Evolutionary conservation across 371 early-diverging fungal genomes (phyloP).

Genomic region (Mucor piriformis): DNA sequence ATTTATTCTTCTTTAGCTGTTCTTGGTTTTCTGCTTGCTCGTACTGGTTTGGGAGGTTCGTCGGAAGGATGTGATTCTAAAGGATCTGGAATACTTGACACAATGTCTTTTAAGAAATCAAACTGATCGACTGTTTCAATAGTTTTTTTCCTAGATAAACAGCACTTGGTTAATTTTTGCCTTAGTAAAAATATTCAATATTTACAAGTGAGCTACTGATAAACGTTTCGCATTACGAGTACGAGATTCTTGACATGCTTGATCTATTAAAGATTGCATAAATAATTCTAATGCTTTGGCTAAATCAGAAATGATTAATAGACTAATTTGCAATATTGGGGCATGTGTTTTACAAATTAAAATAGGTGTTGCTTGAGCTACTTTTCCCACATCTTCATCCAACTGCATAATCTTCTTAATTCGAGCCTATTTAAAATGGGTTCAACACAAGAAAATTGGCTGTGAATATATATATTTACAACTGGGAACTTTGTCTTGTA

Average conservation of each 20-base stretch:
- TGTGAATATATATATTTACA: neutral
- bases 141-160: constrained; percentile 84
- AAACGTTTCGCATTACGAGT: constrained; percentile 81
- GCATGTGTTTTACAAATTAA: constrained; percentile 78
- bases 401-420: constrained; percentile 99
- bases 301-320: constrained; percentile 26
- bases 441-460: neutral
- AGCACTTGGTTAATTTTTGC: too few relatives aligned
- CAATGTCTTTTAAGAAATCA: constrained; percentile 92
- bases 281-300: constrained; percentile 94
- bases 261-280: constrained; percentile 88
- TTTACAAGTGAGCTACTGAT: constrained; percentile 85
- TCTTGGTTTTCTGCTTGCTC: constrained; percentile 31
- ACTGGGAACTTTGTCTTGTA: constrained; percentile 93
- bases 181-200: too few relatives aligned
- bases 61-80: constrained; percentile 32
- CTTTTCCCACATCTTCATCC: constrained; percentile 99
- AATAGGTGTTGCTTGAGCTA: constrained; percentile 97
- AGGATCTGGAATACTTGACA: constrained; percentile 86
- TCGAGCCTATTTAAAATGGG: constrained; percentile 83
- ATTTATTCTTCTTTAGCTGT: constrained; percentile 2
- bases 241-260: constrained; percentile 83
- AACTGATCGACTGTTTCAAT: constrained; percentile 85
- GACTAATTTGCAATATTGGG: too few relatives aligned
- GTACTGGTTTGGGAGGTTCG: constrained; percentile 15